Conservation (phyloP, 768 basidiomycete species). For the Macrolepiota albuminosa region DNA sequence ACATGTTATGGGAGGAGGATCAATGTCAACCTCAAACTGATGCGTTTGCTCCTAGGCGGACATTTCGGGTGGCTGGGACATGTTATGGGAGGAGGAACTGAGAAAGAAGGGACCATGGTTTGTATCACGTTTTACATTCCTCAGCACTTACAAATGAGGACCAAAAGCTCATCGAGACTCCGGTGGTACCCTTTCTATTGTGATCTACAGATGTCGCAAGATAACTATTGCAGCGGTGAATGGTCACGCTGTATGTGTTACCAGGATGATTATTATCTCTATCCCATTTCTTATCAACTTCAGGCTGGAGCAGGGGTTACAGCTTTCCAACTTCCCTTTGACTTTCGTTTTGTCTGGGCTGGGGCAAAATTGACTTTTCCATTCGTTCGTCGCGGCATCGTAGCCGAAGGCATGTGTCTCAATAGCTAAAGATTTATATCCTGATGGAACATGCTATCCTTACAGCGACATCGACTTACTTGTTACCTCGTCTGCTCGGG, state of each 20-base stretch:
- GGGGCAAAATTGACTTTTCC: slow-evolving; percentile 41
- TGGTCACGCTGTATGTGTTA: slow-evolving; percentile 35
- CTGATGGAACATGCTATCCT: background rate
- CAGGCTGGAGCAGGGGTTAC: slow-evolving; percentile 40
- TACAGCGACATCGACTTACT: slow-evolving; percentile 37
- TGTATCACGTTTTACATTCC: slow-evolving; percentile 6
- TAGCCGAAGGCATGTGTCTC: slow-evolving; percentile 36
- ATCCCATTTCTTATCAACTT: background rate
- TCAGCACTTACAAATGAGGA: background rate
- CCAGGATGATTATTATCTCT: background rate
- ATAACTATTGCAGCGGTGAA: slow-evolving; percentile 49
- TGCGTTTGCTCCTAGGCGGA: slow-evolving; percentile 35
- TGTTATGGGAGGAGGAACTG: slow-evolving; percentile 31
- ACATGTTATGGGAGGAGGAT: slow-evolving; percentile 31
- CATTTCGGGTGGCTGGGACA: slow-evolving; percentile 42
- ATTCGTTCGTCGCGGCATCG: slow-evolving; percentile 40
- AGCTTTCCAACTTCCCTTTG: slow-evolving; percentile 40
- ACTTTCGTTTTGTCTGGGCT: slow-evolving; percentile 43
- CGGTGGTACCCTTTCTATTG: slow-evolving; percentile 42
- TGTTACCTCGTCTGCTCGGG: slow-evolving; percentile 52
- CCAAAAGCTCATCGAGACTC: slow-evolving; percentile 41
- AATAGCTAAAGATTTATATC: background rate
- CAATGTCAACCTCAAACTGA: background rate
- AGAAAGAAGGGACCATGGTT: slow-evolving; percentile 44
- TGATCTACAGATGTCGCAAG: slow-evolving; percentile 50